Conservation (phyloP, 2,329 filamentous ascomycete species). For the Aspergillus latus region DNA sequence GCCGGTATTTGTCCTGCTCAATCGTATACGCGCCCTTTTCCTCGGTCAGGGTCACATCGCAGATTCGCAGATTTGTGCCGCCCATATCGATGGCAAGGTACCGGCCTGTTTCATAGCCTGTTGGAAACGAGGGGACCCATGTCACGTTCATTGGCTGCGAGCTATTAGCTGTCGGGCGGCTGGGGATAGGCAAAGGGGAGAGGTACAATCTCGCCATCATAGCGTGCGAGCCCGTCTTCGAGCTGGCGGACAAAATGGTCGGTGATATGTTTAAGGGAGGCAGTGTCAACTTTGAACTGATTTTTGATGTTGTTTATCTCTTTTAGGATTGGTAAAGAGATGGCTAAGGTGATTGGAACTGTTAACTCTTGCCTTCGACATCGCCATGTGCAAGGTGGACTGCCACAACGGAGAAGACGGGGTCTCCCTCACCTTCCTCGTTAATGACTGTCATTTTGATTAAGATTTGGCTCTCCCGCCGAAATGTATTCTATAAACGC, state of each 20-base stretch:
- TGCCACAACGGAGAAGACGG: too few species aligned
- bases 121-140: slow-evolving; percentile 81
- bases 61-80: slow-evolving; percentile 85
- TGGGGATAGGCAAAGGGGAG: not conserved
- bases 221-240: not conserved
- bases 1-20: slow-evolving; percentile 68
- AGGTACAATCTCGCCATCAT: not conserved
- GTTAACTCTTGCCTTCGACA: too few species aligned
- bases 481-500: too few species aligned
- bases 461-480: too few species aligned
- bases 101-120: slow-evolving; percentile 75
- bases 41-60: slow-evolving; percentile 76
- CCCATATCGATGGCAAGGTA: slow-evolving; percentile 86
- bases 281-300: not conserved
- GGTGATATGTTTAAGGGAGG: not conserved
- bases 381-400: too few species aligned
- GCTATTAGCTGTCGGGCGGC: not conserved
- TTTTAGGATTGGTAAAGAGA: not conserved
- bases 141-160: slow-evolving; percentile 77
- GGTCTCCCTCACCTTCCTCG: not conserved
- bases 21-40: slow-evolving; percentile 79
- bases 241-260: not conserved
- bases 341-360: not conserved
- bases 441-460: not conserved
- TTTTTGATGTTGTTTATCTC: not conserved